These are phyloP conservation scores for Solanum chilense DNA, from an alignment of 257 asterid species.

Conservation along the genomic window DNA sequence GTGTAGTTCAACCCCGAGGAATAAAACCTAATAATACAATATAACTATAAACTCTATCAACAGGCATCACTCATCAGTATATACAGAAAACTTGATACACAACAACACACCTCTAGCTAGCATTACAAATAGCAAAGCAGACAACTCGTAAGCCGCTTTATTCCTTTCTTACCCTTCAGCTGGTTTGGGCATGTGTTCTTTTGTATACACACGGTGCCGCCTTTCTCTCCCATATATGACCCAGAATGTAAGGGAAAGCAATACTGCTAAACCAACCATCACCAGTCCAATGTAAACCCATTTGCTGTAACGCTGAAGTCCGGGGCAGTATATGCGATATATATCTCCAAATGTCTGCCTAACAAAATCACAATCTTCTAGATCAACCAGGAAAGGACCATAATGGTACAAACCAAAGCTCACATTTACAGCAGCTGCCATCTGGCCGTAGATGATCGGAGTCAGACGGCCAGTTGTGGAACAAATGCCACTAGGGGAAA, in stretches of 20 bases:
- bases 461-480: slow-evolving; percentile 65
- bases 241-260: slow-evolving; percentile 77
- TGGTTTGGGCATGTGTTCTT: slow-evolving; percentile 24
- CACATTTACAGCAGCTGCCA: slow-evolving; percentile 56
- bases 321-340: slow-evolving; percentile 39
- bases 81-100: background rate
- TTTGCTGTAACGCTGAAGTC: slow-evolving; percentile 40
- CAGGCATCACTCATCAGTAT: background rate
- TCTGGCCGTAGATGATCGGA: slow-evolving; percentile 50
- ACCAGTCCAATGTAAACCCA: slow-evolving; percentile 56
- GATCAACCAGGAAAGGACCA: slow-evolving; percentile 59
- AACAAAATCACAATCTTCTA: slow-evolving; percentile 66
- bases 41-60: background rate
- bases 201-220: slow-evolving; percentile 57
- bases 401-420: slow-evolving; percentile 54
- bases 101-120: background rate
- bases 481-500: slow-evolving; percentile 49
- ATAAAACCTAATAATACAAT: background rate
- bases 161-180: slow-evolving; percentile 12
- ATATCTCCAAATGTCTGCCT: slow-evolving; percentile 57
- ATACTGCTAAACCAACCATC: slow-evolving; percentile 58
- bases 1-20: background rate
- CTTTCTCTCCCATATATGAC: slow-evolving; percentile 80
- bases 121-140: background rate
- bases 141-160: slow-evolving; percentile 10